phyloP scores from a whole-genome alignment of 108 stramenopile genomes.

The Phaeodactylum tricornutum region DNA sequence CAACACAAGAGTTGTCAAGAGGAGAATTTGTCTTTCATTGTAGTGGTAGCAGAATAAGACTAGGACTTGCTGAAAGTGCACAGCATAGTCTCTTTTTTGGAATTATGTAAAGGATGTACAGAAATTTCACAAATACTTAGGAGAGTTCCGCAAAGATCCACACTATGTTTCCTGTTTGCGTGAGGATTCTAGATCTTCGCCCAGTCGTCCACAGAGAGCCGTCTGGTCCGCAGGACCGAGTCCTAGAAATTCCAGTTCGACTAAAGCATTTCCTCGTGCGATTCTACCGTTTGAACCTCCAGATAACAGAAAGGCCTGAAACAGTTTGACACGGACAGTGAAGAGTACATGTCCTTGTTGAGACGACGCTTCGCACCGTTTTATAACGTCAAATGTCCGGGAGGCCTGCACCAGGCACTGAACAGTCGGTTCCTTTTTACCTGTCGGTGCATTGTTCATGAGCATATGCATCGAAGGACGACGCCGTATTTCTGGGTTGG shows the following conservation, averaged over 20 bases:
- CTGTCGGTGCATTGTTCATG: constrained; percentile 13
- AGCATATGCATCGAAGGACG: constrained; percentile 20
- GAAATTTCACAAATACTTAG: too few species aligned
- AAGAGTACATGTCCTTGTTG: not conserved
- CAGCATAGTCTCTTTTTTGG: too few species aligned
- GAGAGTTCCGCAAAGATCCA: too few species aligned
- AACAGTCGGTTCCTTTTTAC: constrained; percentile 34
- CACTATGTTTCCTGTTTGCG: too few species aligned
- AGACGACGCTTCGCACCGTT: not conserved
- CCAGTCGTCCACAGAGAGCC: too few species aligned
- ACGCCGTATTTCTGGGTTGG: not conserved
- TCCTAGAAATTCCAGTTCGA: constrained; percentile 24
- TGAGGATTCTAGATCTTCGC: too few species aligned
- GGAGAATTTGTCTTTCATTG: too few species aligned
- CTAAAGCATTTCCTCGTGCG: constrained; percentile 30
- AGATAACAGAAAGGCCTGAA: constrained; percentile 36
- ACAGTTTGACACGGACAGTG: constrained; percentile 26
- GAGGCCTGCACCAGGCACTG: constrained; percentile 29
- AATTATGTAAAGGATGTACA: too few species aligned
- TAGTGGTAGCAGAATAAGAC: too few species aligned
- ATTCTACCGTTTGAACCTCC: constrained; percentile 31
- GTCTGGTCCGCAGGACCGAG: not conserved
- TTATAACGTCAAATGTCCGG: constrained; percentile 9
- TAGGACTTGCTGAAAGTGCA: too few species aligned
- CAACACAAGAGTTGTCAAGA: too few species aligned